These are phyloP conservation scores for Fusarium udum DNA, from an alignment of 2,329 filamentous ascomycete genomes.

Conservation along the genomic window DNA sequence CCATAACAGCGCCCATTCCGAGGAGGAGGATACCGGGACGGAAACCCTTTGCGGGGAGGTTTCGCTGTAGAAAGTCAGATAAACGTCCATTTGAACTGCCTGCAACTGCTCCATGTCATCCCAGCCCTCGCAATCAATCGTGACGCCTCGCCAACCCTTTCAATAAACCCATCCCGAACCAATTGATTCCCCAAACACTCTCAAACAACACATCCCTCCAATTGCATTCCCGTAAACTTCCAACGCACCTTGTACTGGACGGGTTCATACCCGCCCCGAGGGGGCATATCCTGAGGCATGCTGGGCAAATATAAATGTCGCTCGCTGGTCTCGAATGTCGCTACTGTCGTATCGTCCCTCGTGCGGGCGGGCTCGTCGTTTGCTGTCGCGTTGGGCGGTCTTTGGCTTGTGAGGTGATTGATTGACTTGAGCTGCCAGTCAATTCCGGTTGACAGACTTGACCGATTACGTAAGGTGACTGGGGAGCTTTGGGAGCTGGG, in stretches of 20 bases:
- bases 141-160: not conserved
- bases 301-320: conserved; percentile 50
- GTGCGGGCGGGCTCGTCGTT: conserved; percentile 21
- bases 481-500: not conserved
- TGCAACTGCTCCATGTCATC: not conserved
- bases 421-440: conserved; percentile 31
- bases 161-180: not conserved
- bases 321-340: conserved; percentile 6
- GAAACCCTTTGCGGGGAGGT: conserved; percentile 91
- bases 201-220: not conserved
- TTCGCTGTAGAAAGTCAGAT: conserved; percentile 70
- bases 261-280: conserved; percentile 90
- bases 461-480: conserved; percentile 39
- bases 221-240: not conserved
- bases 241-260: conserved; percentile 91
- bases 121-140: not conserved
- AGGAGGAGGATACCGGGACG: conserved; percentile 81
- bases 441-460: conserved; percentile 23
- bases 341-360: conserved; percentile 25
- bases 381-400: not conserved
- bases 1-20: conserved; percentile 80
- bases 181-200: not conserved
- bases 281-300: conserved; percentile 99
- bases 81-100: not conserved
- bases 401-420: conserved; percentile 43